Percentiles rank a stretch among this genome's conserved stretches.
Evolutionary conservation across 1,284 basidiomycete genomes (phyloP).

Genomic region (Trichosporon faecale): DNA sequence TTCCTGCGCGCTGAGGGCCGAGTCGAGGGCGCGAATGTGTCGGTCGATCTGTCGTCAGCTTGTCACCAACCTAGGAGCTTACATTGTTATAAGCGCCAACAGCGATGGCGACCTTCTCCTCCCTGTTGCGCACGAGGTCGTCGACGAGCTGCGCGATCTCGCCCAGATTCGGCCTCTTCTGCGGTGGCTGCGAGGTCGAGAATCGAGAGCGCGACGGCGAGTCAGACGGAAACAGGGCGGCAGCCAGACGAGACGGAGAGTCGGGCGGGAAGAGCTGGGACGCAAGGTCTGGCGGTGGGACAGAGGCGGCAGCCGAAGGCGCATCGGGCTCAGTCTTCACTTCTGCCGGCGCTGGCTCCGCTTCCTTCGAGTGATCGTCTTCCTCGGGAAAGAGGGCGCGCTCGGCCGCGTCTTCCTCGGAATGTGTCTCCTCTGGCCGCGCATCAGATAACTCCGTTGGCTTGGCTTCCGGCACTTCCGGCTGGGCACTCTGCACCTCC

Average conservation of each 20-base stretch:
- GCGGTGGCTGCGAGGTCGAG: background rate
- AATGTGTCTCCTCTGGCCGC: background rate
- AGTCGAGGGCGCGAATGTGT: conserved; percentile 56
- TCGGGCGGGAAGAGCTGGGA: background rate
- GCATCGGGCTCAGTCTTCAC: background rate
- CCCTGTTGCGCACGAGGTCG: conserved; percentile 51
- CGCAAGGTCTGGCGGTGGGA: background rate
- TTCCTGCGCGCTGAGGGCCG: conserved; percentile 49
- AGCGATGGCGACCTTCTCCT: conserved; percentile 56
- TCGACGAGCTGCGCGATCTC: conserved; percentile 43
- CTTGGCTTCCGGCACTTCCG: background rate
- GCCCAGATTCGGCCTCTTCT: conserved; percentile 26
- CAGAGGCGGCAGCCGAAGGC: background rate
- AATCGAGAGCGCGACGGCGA: background rate
- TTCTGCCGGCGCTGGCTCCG: background rate
- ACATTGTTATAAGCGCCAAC: conserved; percentile 55
- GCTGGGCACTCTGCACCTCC: background rate
- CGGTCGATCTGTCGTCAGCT: conserved; percentile 51
- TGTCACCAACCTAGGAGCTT: conserved; percentile 16
- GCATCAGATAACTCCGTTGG: background rate
- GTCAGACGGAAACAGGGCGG: background rate
- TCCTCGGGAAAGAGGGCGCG: conserved; percentile 6
- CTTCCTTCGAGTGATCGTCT: background rate
- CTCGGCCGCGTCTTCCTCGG: background rate
- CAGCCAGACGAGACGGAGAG: background rate